Evolutionary conservation across 371 early-diverging fungal genomes (phyloP).

Genomic region (Apophysomyces elegans): DNA sequence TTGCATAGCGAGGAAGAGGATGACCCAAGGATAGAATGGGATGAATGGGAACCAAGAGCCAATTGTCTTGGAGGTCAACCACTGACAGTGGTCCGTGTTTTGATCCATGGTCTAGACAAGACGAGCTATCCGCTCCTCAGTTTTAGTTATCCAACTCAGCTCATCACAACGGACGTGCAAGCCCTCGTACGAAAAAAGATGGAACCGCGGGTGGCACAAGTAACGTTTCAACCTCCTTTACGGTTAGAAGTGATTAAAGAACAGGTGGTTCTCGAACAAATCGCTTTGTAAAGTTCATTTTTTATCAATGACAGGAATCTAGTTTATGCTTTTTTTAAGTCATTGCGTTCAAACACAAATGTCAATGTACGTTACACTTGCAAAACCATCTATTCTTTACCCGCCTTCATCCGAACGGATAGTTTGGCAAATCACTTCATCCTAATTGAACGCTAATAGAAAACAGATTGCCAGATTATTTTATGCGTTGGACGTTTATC

Average conservation of each 20-base stretch:
- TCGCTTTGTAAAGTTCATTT: conserved; percentile 13
- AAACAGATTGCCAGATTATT: too few relatives aligned
- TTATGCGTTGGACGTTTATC: too few relatives aligned
- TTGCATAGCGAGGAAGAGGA: conserved; percentile 24
- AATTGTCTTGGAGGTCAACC: conserved; percentile 41
- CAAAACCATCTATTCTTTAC: too few relatives aligned
- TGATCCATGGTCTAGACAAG: conserved; percentile 13
- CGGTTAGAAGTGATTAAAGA: conserved; percentile 3
- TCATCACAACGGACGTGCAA: background rate
- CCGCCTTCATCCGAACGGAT: too few relatives aligned
- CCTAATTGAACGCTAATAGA: too few relatives aligned
- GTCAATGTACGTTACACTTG: too few relatives aligned
- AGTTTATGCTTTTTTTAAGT: too few relatives aligned
- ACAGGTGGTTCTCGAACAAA: conserved; percentile 15
- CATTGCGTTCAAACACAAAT: too few relatives aligned
- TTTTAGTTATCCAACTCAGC: conserved; percentile 32
- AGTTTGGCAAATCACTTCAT: too few relatives aligned
- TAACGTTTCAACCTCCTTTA: background rate
- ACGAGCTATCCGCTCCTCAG: conserved; percentile 29
- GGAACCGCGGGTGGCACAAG: background rate
- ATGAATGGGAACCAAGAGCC: conserved; percentile 42
- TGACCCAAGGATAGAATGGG: conserved; percentile 28
- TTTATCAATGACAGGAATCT: too few relatives aligned
- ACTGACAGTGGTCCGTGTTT: conserved; percentile 29
- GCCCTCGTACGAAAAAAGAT: background rate